Conservation (phyloP, 257 asterid genomes). For the Nyctanthes arbortristis region DNA sequence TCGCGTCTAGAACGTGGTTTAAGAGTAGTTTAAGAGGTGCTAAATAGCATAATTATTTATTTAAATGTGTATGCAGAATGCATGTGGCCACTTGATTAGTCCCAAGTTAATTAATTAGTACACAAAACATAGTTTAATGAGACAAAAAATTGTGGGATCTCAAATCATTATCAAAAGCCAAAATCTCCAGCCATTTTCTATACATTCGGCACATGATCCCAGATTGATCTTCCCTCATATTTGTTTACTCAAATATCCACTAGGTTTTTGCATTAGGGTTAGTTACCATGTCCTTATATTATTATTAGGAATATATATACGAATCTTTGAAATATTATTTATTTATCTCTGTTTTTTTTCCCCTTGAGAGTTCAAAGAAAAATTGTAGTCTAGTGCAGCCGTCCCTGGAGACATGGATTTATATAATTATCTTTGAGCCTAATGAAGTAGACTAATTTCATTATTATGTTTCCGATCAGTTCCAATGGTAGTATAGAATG, state of each 20-base stretch:
- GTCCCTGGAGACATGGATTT: too few species aligned
- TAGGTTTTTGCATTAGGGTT: slow-evolving; percentile 6
- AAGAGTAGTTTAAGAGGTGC: neutral
- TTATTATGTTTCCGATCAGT: too few species aligned
- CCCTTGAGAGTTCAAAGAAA: too few species aligned
- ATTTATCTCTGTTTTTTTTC: too few species aligned
- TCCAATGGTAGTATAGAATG: too few species aligned
- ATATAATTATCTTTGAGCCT: too few species aligned
- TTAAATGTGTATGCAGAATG: slow-evolving; percentile 16
- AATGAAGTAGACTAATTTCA: too few species aligned
- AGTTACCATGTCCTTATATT: too few species aligned
- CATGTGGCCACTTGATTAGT: slow-evolving; percentile 39
- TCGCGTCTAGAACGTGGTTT: too few species aligned
- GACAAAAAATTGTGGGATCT: slow-evolving; percentile 33
- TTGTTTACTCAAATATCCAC: slow-evolving; percentile 18
- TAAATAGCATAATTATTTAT: slow-evolving; percentile 12
- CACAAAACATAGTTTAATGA: slow-evolving; percentile 16
- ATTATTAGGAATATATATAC: neutral
- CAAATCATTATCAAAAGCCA: slow-evolving; percentile 28
- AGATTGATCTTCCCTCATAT: slow-evolving; percentile 36
- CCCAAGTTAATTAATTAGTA: slow-evolving; percentile 9
- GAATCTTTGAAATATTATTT: too few species aligned
- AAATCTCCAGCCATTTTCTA: slow-evolving; percentile 27
- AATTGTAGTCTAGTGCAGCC: too few species aligned
- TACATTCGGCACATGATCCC: slow-evolving; percentile 50